Base-by-base conservation (phyloP, 148 eudicot species). In the Chenopodium suecicum region DNA sequence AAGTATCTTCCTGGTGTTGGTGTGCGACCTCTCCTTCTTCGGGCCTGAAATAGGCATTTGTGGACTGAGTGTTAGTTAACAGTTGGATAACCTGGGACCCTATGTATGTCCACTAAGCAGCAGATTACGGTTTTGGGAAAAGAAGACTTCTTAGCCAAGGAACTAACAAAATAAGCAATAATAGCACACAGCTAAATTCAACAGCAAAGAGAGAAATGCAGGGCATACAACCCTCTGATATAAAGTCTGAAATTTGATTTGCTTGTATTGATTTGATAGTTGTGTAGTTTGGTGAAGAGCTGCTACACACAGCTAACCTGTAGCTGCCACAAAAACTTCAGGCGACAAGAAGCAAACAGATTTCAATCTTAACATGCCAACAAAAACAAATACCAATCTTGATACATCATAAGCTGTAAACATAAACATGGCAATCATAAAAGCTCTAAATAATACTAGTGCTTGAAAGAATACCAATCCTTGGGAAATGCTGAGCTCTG, bases 141-240 rank as follows among this genome's bases (percentile, higher is more conserved):
- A 71, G 10, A 20, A 65, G 37, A 46, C 56, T 54, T 47, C 8
- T 58, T 70, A 41, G 60, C 13, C 46, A 27, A 14, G 23, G 54
- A 70, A 27, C 62, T 16, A 67, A 75, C 4, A 54, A 8, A 63
- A 47, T 27, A 70, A 62, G 11, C 48, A 82, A 73, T 67, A 9
- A 54, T 10, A 82, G 75, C 27, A 77, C 87, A 77, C 87, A 79
- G 50, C 71, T 73, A 89, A 85, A 37, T 67, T 77, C 75, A 66
- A 82, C 72, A 74, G 82, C 70, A 83, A 81, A 81, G 81, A 83
- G 89, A 94, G 92, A 89, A 92, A 89, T 91, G 93, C 88, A 90
- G 98, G 98, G 93, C 93, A 91, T 94, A 94, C 99, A 94, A 95
- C 98, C 98, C 95, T 90, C 89, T 88, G 92, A 80, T 73, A 70